These are phyloP conservation scores for Hypoxylon sp. DNA, from an alignment of 2,329 filamentous ascomycete species.

Conservation along the genomic window DNA sequence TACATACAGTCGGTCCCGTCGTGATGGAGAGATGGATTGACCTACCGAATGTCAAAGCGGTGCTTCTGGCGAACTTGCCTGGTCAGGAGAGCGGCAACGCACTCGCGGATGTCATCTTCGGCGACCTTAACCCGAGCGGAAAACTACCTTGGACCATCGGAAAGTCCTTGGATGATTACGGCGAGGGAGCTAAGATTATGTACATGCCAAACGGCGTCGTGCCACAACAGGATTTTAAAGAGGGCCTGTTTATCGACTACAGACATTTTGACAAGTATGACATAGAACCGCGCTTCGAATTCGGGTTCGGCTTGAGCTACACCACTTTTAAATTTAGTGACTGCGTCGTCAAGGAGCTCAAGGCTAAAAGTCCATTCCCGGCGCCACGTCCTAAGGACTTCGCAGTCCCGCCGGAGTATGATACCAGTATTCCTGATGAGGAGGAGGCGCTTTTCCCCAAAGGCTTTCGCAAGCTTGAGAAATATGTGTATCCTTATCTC, in stretches of 20 bases:
- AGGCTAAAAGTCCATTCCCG: constrained; percentile 62
- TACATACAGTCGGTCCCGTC: constrained; percentile 88
- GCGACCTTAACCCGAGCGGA: constrained; percentile 83
- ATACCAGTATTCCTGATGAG: constrained; percentile 67
- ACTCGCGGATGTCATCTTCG: constrained; percentile 83
- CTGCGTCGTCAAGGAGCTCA: constrained; percentile 62
- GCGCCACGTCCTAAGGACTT: constrained; percentile 59
- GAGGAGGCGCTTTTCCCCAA: constrained; percentile 73
- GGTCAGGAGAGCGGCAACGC: constrained; percentile 90
- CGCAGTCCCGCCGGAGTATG: constrained; percentile 67
- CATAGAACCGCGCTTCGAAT: constrained; percentile 84
- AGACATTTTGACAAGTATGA: constrained; percentile 85
- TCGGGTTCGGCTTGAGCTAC: constrained; percentile 89
- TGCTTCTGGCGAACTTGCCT: constrained; percentile 87
- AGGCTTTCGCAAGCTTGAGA: constrained; percentile 72
- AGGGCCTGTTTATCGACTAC: constrained; percentile 91
- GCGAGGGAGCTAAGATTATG: constrained; percentile 77
- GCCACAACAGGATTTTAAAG: constrained; percentile 86
- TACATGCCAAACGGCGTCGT: constrained; percentile 77
- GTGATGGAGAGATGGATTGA: constrained; percentile 86
- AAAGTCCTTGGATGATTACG: constrained; percentile 81
- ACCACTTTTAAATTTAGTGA: constrained; percentile 77
- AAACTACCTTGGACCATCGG: constrained; percentile 90
- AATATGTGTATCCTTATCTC: constrained; percentile 83
- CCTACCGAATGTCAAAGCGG: constrained; percentile 80